Percentiles rank a stretch among this genome's conserved stretches.
Conservation (phyloP, 2,329 filamentous ascomycete species). For the Microascus cirrosus region DNA sequence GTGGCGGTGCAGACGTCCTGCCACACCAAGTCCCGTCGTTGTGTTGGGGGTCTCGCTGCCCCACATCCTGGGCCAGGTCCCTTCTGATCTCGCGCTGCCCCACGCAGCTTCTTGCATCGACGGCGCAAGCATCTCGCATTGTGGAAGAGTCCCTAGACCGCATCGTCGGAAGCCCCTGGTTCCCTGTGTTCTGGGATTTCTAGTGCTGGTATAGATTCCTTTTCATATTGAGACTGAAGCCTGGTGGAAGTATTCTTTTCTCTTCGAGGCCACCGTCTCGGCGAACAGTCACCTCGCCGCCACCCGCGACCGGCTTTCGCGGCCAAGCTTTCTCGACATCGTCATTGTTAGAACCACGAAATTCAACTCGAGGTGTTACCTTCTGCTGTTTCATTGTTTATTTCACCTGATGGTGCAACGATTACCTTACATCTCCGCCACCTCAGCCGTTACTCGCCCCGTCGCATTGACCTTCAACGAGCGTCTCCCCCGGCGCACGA, state of each 20-base stretch:
- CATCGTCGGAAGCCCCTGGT: neutral
- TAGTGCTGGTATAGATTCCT: neutral
- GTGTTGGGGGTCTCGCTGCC: neutral
- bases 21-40: neutral
- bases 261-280: neutral
- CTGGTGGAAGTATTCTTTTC: neutral
- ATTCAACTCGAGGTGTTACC: neutral
- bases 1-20: neutral
- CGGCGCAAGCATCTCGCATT: neutral
- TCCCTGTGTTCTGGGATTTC: neutral
- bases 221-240: neutral
- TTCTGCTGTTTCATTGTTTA: neutral
- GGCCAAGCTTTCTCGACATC: neutral
- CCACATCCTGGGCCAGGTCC: neutral
- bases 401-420: neutral
- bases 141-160: neutral
- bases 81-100: neutral
- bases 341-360: neutral
- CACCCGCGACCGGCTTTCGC: neutral
- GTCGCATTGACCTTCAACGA: neutral
- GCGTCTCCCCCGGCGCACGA: neutral
- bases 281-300: neutral
- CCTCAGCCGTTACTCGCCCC: neutral
- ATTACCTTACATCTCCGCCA: neutral
- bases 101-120: neutral